Conservation (phyloP, 2,329 filamentous ascomycete species). For the Parastagonospora nodorum region DNA sequence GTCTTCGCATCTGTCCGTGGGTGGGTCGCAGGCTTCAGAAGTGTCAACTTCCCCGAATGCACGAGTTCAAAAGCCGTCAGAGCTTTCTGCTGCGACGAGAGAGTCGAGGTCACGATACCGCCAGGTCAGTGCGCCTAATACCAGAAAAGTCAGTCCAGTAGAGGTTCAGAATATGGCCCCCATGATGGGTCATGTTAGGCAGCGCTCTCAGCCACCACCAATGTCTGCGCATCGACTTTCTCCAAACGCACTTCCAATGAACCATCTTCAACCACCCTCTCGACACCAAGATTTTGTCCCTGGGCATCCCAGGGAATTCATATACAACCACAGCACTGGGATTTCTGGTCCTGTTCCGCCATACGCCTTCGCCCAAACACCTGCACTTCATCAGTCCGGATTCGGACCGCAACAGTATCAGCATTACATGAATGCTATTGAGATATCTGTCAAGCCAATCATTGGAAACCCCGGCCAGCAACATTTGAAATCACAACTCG, state of each 20-base stretch:
- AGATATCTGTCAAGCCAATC: not conserved
- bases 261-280: not conserved
- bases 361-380: conserved; percentile 3
- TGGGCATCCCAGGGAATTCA: conserved; percentile 1
- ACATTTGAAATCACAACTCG: conserved; percentile 9
- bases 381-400: not conserved
- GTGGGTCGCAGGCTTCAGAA: not conserved
- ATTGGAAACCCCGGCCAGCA: conserved; percentile 1
- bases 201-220: not conserved
- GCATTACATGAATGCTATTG: not conserved
- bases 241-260: not conserved
- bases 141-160: not conserved
- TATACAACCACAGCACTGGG: not conserved
- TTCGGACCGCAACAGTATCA: not conserved
- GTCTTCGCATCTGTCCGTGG: not conserved
- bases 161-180: not conserved
- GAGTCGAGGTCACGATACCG: conserved; percentile 21
- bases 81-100: not conserved
- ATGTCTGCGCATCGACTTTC: not conserved
- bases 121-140: conserved; percentile 6
- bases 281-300: not conserved
- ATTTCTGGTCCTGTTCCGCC: not conserved
- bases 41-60: not conserved
- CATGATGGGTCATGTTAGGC: not conserved
- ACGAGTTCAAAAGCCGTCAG: not conserved